phyloP scores from a whole-genome alignment of 495 filamentous ascomycete species.

The Xylaria intraflava region DNA sequence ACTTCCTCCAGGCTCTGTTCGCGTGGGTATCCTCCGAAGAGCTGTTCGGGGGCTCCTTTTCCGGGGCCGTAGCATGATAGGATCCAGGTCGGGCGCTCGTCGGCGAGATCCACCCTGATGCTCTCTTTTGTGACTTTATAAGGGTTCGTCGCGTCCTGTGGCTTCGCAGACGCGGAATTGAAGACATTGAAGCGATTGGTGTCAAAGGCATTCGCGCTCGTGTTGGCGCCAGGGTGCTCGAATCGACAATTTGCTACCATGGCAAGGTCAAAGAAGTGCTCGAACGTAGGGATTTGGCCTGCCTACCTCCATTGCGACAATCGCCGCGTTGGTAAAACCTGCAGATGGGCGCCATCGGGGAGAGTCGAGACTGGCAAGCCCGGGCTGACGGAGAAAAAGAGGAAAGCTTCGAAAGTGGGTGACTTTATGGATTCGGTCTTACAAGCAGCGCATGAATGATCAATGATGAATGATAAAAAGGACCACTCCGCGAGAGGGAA shows the following conservation, averaged over 20 bases:
- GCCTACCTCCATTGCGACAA: slow-evolving; percentile 62
- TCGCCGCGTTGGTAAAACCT: slow-evolving; percentile 63
- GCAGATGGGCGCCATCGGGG: slow-evolving; percentile 48
- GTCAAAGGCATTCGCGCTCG: slow-evolving; percentile 19
- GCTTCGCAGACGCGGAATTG: slow-evolving; percentile 6
- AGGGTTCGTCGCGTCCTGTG: slow-evolving; percentile 21
- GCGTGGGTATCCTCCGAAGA: slow-evolving; percentile 70
- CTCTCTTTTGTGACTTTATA: slow-evolving; percentile 47
- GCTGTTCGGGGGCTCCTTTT: slow-evolving; percentile 62
- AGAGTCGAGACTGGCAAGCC: background rate
- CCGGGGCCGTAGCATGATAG: slow-evolving; percentile 78
- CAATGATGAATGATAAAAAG: too few relatives aligned
- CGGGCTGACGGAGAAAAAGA: background rate
- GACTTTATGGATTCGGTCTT: background rate
- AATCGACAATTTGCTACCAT: slow-evolving; percentile 38
- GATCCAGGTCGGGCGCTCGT: slow-evolving; percentile 69
- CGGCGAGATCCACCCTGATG: slow-evolving; percentile 59
- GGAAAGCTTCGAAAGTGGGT: background rate
- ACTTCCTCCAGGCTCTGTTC: slow-evolving; percentile 85
- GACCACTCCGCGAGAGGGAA: too few relatives aligned
- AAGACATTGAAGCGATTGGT: slow-evolving; percentile 34
- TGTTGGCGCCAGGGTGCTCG: slow-evolving; percentile 35
- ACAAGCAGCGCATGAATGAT: background rate
- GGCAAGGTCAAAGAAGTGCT: background rate
- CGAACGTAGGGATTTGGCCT: background rate